A percentile compares a stretch with the other conserved stretches of the same genome.
phyloP scores from a whole-genome alignment of 805 yeast genomes.

The Grigorovia transvaalensis region DNA sequence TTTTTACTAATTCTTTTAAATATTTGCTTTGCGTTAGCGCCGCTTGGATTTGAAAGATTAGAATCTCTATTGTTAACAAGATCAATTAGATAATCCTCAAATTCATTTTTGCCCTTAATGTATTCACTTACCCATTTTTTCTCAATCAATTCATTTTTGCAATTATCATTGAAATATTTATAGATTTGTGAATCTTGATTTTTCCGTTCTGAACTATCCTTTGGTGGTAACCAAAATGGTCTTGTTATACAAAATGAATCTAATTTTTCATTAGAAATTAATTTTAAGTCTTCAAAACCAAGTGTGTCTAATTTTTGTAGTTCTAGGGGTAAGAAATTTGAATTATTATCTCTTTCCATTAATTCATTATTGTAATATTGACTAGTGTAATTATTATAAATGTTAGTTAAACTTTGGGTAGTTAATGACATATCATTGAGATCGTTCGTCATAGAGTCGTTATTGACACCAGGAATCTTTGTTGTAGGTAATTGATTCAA shows the following conservation, averaged over 20 bases:
- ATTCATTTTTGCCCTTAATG: not conserved
- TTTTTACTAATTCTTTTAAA: slow-evolving; percentile 32
- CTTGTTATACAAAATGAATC: slow-evolving; percentile 45
- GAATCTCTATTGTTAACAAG: slow-evolving; percentile 4
- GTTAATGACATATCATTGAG: slow-evolving; percentile 19
- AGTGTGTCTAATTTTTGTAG: slow-evolving; percentile 26
- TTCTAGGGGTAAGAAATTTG: slow-evolving; percentile 29
- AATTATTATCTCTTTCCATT: slow-evolving; percentile 24
- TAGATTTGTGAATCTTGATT: slow-evolving; percentile 35
- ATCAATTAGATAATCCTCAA: not conserved
- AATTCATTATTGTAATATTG: slow-evolving; percentile 28
- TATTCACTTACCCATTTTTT: slow-evolving; percentile 1
- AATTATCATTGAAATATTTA: not conserved
- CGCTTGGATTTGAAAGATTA: not conserved
- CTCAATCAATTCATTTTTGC: not conserved
- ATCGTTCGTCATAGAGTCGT: slow-evolving; percentile 7
- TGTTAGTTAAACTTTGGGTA: slow-evolving; percentile 30
- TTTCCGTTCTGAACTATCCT: slow-evolving; percentile 38
- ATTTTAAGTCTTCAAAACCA: slow-evolving; percentile 45
- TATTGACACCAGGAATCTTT: slow-evolving; percentile 36
- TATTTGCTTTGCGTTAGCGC: slow-evolving; percentile 12
- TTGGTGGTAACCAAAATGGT: slow-evolving; percentile 65
- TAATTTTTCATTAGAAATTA: slow-evolving; percentile 52
- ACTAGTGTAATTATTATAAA: slow-evolving; percentile 31
- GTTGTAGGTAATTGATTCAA: slow-evolving; percentile 34